Base-by-base conservation (phyloP, 495 filamentous ascomycete genomes). In the Lepidopterella palustris region DNA sequence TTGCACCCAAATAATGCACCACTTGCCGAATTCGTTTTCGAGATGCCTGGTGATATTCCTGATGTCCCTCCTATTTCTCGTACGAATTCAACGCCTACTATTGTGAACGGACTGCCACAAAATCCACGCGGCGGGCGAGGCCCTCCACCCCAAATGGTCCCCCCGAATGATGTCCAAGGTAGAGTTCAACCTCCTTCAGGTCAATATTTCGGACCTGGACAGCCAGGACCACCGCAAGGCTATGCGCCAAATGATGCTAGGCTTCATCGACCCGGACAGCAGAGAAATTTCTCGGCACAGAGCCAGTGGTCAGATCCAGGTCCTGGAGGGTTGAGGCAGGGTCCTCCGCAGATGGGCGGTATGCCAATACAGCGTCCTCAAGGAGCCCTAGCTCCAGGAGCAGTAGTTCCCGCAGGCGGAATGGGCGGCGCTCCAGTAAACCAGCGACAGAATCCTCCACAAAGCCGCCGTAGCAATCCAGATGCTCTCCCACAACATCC, bases 401-500 rank as follows among this genome's bases (percentile, higher is more conserved):
- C 39, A n/a, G n/a, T n/a, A n/a, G n/a, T n/a, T n/a, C n/a, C n/a
- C 40, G 57, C 60, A 5, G 57, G 57, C 21, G 51, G 64, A 20
- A 60, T 58, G 57, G 53, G 45, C 0, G 62, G 64, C 24, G 64
- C 56, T 32, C 60, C 60, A 20, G 25, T 63, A 8, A 35, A 24
- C n/a, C 32, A 54, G 18, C 59, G 70, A 40, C 61, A 63, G 24
- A 58, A 61, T 48, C 64, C 64, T n/a, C 65, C 75, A 66, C 57
- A 76, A 73, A 62, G 59, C 58, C 77, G 64, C 39, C 62, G 25
- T 15, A 50, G 70, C 20, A 76, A 81, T 53, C 78, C 80, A 2
- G 86, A 90, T 69, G 76, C 76, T n/a, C 77, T 95, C 2, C 84
- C 90, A 15, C 78, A 82, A 28, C 93, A 96, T 69, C 90, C 92